Conservation (phyloP, 2,329 filamentous ascomycete genomes). For the Westerdykella aurantiaca region DNA sequence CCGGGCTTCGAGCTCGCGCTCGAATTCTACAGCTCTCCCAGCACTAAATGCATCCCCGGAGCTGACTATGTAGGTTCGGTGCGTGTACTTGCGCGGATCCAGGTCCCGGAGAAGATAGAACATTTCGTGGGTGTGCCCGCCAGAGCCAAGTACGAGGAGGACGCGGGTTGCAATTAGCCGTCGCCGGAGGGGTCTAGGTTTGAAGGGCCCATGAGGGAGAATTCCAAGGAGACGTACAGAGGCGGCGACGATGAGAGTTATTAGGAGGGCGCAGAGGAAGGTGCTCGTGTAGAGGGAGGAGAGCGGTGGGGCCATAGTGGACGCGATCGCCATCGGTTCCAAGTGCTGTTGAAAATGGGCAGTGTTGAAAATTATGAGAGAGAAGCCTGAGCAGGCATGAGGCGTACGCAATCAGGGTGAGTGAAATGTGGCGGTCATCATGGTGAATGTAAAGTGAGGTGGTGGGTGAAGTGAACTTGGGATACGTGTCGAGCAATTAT, state of each 20-base stretch:
- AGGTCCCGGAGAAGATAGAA: conserved; percentile 68
- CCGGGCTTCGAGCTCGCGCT: conserved; percentile 39
- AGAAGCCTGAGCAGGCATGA: no score
- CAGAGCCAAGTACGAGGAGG: conserved; percentile 80
- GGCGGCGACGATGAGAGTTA: conserved; percentile 29
- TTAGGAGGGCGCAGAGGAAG: conserved; percentile 28
- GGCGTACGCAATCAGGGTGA: no score
- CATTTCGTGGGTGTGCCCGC: conserved; percentile 95
- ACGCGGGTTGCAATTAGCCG: conserved; percentile 50
- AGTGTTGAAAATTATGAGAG: no score
- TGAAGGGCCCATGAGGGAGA: conserved; percentile 27
- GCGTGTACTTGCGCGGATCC: conserved; percentile 42
- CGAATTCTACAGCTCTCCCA: conserved; percentile 58
- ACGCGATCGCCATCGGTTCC: no score
- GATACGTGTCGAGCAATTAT: no score
- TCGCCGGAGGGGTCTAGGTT: conserved; percentile 24
- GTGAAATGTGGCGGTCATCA: no score
- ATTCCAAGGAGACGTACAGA: conserved; percentile 39
- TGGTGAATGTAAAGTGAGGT: no score
- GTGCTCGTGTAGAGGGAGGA: conserved; percentile 19
- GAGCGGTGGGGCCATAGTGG: conserved; percentile 11
- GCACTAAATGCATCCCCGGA: conserved; percentile 69
- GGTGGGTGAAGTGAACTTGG: no score
- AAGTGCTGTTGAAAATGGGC: no score
- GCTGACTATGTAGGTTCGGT: conserved; percentile 76